Percentiles rank a stretch among this genome's conserved stretches.
Conservation (phyloP, 371 early-diverging fungal genomes). For the Homolaphlyctis polyrhiza region DNA sequence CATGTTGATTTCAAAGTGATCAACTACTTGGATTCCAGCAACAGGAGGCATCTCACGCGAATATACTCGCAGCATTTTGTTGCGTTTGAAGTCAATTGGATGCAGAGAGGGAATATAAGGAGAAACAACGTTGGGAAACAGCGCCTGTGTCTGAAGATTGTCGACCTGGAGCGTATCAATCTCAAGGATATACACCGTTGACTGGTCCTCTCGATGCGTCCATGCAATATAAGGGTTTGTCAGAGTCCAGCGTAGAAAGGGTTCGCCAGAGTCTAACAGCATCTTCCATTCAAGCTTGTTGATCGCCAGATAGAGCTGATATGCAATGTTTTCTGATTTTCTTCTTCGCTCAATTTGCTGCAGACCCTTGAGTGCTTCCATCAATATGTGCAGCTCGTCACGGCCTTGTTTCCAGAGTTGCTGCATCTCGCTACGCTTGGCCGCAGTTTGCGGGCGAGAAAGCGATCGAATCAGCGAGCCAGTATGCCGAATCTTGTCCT, state of each 20-base stretch:
- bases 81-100: slow-evolving; percentile 53
- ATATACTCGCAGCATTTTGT: slow-evolving; percentile 78
- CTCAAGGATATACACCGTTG: slow-evolving; percentile 60
- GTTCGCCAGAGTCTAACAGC: slow-evolving; percentile 36
- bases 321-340: slow-evolving; percentile 38
- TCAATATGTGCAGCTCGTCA: slow-evolving; percentile 66
- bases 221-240: slow-evolving; percentile 43
- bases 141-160: slow-evolving; percentile 51
- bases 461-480: slow-evolving; percentile 19
- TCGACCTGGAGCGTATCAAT: slow-evolving; percentile 65
- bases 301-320: slow-evolving; percentile 25
- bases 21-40: slow-evolving; percentile 80
- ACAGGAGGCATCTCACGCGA: slow-evolving; percentile 74
- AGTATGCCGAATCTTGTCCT: slow-evolving; percentile 54
- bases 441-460: background rate
- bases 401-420: slow-evolving; percentile 7
- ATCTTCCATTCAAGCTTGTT: slow-evolving; percentile 57
- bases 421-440: background rate
- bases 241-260: slow-evolving; percentile 58
- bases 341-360: slow-evolving; percentile 46
- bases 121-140: slow-evolving; percentile 62
- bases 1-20: slow-evolving; percentile 79
- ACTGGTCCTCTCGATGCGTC: slow-evolving; percentile 57
- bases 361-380: slow-evolving; percentile 52
- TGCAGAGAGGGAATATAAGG: slow-evolving; percentile 52